These are phyloP conservation scores for Gynandropsis gynandra DNA, from an alignment of 345 rosid genomes.

Conservation along the genomic window DNA sequence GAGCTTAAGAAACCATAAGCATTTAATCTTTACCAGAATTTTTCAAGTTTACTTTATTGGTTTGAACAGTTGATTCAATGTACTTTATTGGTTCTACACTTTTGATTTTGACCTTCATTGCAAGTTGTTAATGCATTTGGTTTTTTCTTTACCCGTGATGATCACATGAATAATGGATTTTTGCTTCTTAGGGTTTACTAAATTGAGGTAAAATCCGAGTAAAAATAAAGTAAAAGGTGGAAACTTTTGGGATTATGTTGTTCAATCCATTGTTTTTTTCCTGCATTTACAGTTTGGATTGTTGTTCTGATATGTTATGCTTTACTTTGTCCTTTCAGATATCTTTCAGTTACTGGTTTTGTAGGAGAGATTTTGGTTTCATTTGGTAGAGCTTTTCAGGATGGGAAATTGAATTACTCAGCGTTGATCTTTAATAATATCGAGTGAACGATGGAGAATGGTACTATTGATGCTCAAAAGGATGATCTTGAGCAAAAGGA, in stretches of 20 bases:
- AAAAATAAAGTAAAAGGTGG: too few relatives aligned
- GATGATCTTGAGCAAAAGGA: conserved; percentile 40
- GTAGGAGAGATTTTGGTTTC: conserved; percentile 6
- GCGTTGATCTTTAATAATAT: conserved; percentile 11
- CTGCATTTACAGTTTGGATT: too few relatives aligned
- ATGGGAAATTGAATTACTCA: conserved; percentile 23
- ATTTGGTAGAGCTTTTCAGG: conserved; percentile 1
- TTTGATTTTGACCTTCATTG: conserved; percentile 1
- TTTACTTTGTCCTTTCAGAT: conserved; percentile 27
- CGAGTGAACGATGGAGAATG: conserved; percentile 42
- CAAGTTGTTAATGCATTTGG: neutral
- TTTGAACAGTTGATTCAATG: conserved; percentile 5
- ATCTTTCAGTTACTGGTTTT: conserved; percentile 16
- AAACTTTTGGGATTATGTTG: too few relatives aligned
- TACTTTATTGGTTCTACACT: neutral
- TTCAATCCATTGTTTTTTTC: too few relatives aligned
- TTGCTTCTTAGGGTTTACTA: too few relatives aligned
- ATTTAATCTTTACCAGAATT: conserved; percentile 16
- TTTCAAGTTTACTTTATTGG: conserved; percentile 19
- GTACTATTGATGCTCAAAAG: conserved; percentile 28
- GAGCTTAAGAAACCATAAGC: neutral
- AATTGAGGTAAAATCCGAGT: too few relatives aligned
- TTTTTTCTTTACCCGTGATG: too few relatives aligned
- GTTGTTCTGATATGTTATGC: too few relatives aligned
- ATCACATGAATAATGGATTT: too few relatives aligned